These are phyloP conservation scores for Hyaloraphidium curvatum DNA, from an alignment of 192 early-diverging fungal genomes.

Conservation along the genomic window DNA sequence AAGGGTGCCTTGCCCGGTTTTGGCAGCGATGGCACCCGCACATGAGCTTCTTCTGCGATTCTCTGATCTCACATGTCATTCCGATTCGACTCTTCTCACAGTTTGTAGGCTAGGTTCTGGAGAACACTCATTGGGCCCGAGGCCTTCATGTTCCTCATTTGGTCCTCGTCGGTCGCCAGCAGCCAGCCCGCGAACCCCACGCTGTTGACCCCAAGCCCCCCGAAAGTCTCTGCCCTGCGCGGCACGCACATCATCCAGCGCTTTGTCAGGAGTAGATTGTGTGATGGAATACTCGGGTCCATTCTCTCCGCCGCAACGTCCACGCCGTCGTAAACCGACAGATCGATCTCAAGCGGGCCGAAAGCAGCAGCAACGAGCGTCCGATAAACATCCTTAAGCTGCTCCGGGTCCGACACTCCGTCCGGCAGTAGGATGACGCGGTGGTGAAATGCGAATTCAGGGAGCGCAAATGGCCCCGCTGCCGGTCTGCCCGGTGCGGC, in stretches of 20 bases:
- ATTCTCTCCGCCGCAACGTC: not conserved
- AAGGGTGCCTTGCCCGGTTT: too few relatives aligned
- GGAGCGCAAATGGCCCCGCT: not conserved
- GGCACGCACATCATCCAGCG: constrained; percentile 34
- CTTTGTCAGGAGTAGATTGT: constrained; percentile 35
- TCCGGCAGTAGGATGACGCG: not conserved
- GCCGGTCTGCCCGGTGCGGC: too few relatives aligned
- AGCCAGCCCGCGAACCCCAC: constrained; percentile 44
- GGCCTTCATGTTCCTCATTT: constrained; percentile 18
- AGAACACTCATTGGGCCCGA: constrained; percentile 22
- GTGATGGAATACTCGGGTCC: constrained; percentile 15
- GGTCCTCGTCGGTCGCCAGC: constrained; percentile 27
- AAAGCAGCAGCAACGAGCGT: not conserved
- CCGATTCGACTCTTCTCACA: too few relatives aligned
- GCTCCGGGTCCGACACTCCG: not conserved
- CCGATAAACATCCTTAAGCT: not conserved
- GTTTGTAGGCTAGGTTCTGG: constrained; percentile 18
- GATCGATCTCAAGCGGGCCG: not conserved
- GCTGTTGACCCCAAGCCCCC: constrained; percentile 35
- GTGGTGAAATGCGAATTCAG: not conserved
- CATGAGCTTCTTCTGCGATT: too few relatives aligned
- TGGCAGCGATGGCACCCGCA: too few relatives aligned
- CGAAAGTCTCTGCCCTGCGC: constrained; percentile 12
- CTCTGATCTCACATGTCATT: too few relatives aligned
- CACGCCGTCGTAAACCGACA: not conserved